Base-by-base conservation (phyloP, 192 early-diverging fungal species). In the Coemansia sp. region DNA sequence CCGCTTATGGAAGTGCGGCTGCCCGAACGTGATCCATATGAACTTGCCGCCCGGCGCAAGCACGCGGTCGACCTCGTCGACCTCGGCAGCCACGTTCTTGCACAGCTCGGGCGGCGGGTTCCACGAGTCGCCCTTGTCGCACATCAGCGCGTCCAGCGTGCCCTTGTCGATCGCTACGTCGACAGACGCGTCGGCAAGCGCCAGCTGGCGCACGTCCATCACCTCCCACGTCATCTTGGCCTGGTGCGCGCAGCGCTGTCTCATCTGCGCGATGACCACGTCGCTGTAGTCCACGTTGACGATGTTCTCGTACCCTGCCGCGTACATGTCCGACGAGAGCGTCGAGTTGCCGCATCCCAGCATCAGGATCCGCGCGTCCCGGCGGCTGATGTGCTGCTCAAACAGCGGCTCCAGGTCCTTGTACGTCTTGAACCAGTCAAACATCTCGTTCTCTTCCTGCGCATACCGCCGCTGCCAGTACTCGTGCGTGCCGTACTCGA, bases 341-440 rank as follows among this genome's bases (percentile, higher is more conserved):
- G 86, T 87, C 28, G 86, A 88, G 67, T 94, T 93, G n/a, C 93
- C 92, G 59, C 91, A 91, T 18, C 93, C 93, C 2, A 94, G 82
- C 87, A 93, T 90, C 61, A 95, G 71, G 50, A 95, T 87, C 45
- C 74, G 75, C 19, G 82, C 74, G 47, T 81, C 74, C 55, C 83
- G 84, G 48, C 81, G 64, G 24, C 69, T 69, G 35, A 91, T 81
- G 28, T 79, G 59, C 64, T 75, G 48, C 56, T 69, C 71, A 20
- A 93, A 69, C 45, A 89, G 66, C 48, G 85, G 83, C 59, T 87
- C 81, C 50, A 92, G 65, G 29, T 91, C 88, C 55, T 76, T 69
- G 77, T 88, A 93, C 19, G 86, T 89, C 72, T 91, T 92, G 75
- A 93, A 93, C 92, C 93, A 95, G 80, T 94, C 93, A 72, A 92